Conservation (phyloP, 2,329 filamentous ascomycete genomes). For the Botrytis hyacinthi region DNA sequence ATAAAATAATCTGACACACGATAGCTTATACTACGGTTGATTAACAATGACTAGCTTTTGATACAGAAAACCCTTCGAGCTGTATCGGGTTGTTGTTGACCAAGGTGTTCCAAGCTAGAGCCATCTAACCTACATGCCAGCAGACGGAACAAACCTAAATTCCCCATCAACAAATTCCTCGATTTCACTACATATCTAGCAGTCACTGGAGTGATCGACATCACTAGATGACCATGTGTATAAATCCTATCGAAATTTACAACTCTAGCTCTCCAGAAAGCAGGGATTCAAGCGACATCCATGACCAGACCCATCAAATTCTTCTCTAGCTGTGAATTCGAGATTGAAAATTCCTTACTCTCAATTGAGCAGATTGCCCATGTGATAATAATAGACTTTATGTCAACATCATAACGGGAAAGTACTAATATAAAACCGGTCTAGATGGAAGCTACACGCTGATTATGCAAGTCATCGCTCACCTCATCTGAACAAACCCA, state of each 20-base stretch:
- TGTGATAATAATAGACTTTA: not conserved
- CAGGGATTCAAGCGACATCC: not conserved
- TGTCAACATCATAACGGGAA: not conserved
- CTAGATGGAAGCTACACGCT: not conserved
- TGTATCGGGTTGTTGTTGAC: not conserved
- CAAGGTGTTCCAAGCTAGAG: not conserved
- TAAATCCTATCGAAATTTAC: not conserved
- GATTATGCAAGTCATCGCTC: not conserved
- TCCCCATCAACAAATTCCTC: not conserved
- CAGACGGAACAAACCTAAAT: not conserved
- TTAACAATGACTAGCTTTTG: not conserved
- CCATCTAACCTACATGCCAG: not conserved
- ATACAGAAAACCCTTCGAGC: fast-evolving
- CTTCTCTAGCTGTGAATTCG: not conserved
- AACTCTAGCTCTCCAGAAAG: not conserved
- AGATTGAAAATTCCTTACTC: not conserved
- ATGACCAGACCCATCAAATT: not conserved
- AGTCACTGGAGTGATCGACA: not conserved
- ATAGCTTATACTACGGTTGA: not conserved
- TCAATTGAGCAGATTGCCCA: not conserved
- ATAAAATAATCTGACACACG: no score
- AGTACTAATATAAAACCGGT: not conserved
- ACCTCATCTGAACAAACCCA: not conserved
- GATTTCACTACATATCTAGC: not conserved
- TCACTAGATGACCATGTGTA: not conserved